Base-by-base conservation (phyloP, 352 stramenopile genomes). In the Pythium sukuiense region DNA sequence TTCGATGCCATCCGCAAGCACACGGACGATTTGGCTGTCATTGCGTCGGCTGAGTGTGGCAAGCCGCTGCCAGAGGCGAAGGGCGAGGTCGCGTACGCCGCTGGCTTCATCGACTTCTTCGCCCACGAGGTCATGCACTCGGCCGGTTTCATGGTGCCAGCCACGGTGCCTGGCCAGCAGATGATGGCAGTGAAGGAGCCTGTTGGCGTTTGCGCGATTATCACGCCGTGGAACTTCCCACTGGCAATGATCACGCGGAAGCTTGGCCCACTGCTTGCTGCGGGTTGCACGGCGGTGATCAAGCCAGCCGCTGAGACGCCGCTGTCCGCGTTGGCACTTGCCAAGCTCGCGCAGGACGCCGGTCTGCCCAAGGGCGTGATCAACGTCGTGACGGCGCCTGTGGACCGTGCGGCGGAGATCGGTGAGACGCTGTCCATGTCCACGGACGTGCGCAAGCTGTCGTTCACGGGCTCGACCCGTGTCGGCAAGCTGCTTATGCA, bases 201-300 rank as follows among this genome's bases (percentile, higher is more conserved):
- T 2, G 89, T 99, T 6, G 97, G 97, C 46, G 95, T 99, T 27
- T 96, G 81, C 61, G 93, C 79, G 29, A 88, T 99, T 54, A 96
- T 99, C 61, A 98, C 96, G 55, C 97, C 95, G 16, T 99, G 97
- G 97, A 99, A 99, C 79, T 99, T 99, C 71, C 97, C 97, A 6
- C 74, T 98, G 43, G 97, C 96, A 3, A 99, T 99, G 97, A 97
- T 99, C 64, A 98, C 97, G 30, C 83, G 97, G 18, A 99, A 99
- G 76, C 81, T 97, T 8, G 96, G 79, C 6, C 95, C 96, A 1
- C 96, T 96, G 35, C 73, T 99, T 13, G 89, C 91, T 12, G 91
- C 93, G 5, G 97, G 98, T 18, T 99, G 97, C 74, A 97, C 96
- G 2, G 83, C 89, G 7, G 92, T 99, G 7, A 74, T 99, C 16